These are phyloP conservation scores for Pseudozyma sp. DNA, from an alignment of 1,284 basidiomycete genomes.

Conservation along the genomic window DNA sequence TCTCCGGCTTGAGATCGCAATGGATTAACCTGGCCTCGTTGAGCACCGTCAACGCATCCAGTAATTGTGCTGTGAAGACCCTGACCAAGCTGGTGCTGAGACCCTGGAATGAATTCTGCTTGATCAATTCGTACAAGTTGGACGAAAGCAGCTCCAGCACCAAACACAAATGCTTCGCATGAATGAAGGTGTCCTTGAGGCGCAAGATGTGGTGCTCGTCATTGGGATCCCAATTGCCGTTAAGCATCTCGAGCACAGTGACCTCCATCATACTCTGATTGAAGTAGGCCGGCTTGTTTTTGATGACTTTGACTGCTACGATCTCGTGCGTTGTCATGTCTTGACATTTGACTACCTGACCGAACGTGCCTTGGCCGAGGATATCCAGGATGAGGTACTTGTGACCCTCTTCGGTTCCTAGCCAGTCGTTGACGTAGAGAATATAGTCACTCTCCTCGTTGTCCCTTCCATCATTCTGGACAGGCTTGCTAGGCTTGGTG, in stretches of 20 bases:
- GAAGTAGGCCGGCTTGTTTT: constrained; percentile 99
- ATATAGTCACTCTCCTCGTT: constrained; percentile 69
- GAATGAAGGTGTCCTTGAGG: constrained; percentile 94
- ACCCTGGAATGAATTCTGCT: constrained; percentile 99
- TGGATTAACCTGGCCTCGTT: constrained; percentile 97
- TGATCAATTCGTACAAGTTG: constrained; percentile 99
- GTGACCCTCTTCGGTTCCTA: constrained; percentile 68
- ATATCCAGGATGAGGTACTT: constrained; percentile 98
- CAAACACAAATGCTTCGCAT: constrained; percentile 93
- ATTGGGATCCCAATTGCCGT: constrained; percentile 75
- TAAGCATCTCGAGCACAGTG: constrained; percentile 87
- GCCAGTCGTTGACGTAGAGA: constrained; percentile 68
- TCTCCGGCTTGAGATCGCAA: constrained; percentile 88
- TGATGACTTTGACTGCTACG: constrained; percentile 98
- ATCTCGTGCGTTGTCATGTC: constrained; percentile 99
- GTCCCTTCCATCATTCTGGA: constrained; percentile 67
- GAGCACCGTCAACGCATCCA: constrained; percentile 90
- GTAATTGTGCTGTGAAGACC: constrained; percentile 94
- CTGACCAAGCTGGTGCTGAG: constrained; percentile 95
- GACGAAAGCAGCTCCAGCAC: constrained; percentile 97
- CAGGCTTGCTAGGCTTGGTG: constrained; percentile 67
- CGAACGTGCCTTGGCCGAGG: constrained; percentile 97
- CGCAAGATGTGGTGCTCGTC: constrained; percentile 98
- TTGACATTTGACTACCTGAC: constrained; percentile 99
- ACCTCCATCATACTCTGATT: constrained; percentile 99